Percentiles rank a stretch among this genome's conserved stretches.
Conservation (phyloP, 768 basidiomycete genomes). For the Nidularia pulvinata region DNA sequence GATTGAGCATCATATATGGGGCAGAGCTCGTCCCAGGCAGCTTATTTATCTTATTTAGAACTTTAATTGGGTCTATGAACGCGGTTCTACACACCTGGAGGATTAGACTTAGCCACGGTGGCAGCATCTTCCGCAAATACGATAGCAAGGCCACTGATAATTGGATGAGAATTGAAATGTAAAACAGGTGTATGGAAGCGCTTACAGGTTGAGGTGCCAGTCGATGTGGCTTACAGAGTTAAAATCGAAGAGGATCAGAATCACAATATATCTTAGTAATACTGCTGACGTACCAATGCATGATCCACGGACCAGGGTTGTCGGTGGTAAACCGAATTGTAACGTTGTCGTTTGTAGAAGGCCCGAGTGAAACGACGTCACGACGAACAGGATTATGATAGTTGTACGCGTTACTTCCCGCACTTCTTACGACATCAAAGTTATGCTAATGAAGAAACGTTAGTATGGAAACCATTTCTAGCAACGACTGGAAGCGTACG, state of each 20-base stretch:
- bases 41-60: slow-evolving; percentile 6
- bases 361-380: slow-evolving; percentile 25
- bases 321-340: slow-evolving; percentile 62
- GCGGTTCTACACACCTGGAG: slow-evolving; percentile 14
- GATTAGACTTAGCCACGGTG: slow-evolving; percentile 10
- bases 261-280: slow-evolving; percentile 8
- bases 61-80: background rate
- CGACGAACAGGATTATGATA: slow-evolving; percentile 30
- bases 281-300: slow-evolving; percentile 39
- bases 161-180: background rate
- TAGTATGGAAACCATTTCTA: slow-evolving; percentile 1
- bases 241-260: slow-evolving; percentile 2
- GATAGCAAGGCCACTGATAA: slow-evolving; percentile 23
- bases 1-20: slow-evolving; percentile 14
- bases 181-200: background rate
- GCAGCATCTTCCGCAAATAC: slow-evolving; percentile 31
- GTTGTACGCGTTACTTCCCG: slow-evolving; percentile 37
- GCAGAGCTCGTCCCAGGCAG: slow-evolving; percentile 17
- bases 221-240: slow-evolving; percentile 31
- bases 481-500: slow-evolving; percentile 19
- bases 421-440: slow-evolving; percentile 37
- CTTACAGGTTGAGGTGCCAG: slow-evolving; percentile 35
- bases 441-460: slow-evolving; percentile 25
- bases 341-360: slow-evolving; percentile 20
- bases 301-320: slow-evolving; percentile 40